Conservation (phyloP, 2,329 filamentous ascomycete species). For the Paecilomyces variotii region DNA sequence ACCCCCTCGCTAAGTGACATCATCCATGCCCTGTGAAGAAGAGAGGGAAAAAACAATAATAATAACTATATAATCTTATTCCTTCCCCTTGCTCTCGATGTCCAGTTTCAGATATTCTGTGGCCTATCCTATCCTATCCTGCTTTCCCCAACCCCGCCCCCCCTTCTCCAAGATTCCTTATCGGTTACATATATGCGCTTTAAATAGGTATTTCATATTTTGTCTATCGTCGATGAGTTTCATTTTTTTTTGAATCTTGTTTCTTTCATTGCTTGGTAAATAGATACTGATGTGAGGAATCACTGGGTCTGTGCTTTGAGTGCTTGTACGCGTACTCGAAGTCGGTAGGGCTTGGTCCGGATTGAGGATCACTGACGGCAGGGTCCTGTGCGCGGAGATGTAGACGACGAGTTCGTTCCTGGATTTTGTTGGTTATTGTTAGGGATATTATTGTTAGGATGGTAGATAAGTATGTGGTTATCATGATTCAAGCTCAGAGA, state of each 20-base stretch:
- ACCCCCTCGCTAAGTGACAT: background rate
- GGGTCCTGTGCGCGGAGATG: conserved; percentile 17
- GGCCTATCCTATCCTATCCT: background rate
- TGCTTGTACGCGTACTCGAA: conserved; percentile 20
- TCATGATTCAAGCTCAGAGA: background rate
- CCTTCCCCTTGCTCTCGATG: too few species aligned
- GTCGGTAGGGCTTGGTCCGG: conserved; percentile 18
- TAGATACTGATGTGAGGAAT: background rate
- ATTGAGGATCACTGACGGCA: conserved; percentile 18
- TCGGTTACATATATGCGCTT: too few species aligned
- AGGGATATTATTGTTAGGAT: too few species aligned
- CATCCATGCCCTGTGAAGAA: too few species aligned
- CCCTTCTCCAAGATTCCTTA: too few species aligned
- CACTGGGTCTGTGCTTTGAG: background rate
- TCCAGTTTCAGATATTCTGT: background rate
- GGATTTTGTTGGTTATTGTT: background rate
- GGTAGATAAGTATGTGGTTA: too few species aligned
- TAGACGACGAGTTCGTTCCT: conserved; percentile 19
- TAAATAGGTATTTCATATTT: too few species aligned
- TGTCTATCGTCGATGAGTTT: too few species aligned
- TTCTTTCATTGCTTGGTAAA: too few species aligned
- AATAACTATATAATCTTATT: too few species aligned
- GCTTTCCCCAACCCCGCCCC: background rate
- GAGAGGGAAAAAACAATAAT: too few species aligned
- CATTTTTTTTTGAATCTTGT: background rate